Percentiles rank a stretch among this genome's conserved stretches.
phyloP scores from a whole-genome alignment of 305 asterid genomes.

The Petunia hybrid region DNA sequence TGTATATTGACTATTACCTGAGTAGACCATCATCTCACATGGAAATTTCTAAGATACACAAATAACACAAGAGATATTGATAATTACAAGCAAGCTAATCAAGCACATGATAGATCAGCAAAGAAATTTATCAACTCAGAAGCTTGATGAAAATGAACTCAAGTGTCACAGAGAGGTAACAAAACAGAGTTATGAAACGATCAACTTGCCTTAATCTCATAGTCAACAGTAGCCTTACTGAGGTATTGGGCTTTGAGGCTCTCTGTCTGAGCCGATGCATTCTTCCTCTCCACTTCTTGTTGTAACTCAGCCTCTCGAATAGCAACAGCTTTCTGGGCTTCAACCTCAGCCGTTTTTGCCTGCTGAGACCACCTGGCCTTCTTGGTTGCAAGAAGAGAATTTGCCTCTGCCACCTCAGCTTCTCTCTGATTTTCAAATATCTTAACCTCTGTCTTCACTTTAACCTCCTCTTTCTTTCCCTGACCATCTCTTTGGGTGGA shows the following conservation, averaged over 20 bases:
- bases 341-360: neutral
- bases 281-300: neutral
- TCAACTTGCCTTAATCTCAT: slow-evolving; percentile 33
- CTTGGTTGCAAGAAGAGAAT: neutral
- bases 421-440: neutral
- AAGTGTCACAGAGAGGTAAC: neutral
- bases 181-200: neutral
- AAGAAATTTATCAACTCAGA: neutral
- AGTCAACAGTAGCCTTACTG: slow-evolving; percentile 37
- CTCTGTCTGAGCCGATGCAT: slow-evolving; percentile 34
- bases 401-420: neutral
- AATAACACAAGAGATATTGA: neutral
- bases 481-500: neutral
- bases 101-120: neutral
- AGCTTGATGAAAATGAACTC: neutral
- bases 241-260: slow-evolving; percentile 35
- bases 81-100: neutral
- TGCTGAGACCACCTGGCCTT: neutral
- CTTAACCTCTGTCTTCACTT: neutral
- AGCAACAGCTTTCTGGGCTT: neutral
- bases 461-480: neutral
- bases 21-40: neutral
- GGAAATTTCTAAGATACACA: neutral
- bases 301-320: neutral
- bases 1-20: neutral